Evolutionary conservation across 2,329 filamentous ascomycete genomes (phyloP), one percentile per base, ranked within the genome.

Genomic region (Teratosphaeriaceae sp.): DNA sequence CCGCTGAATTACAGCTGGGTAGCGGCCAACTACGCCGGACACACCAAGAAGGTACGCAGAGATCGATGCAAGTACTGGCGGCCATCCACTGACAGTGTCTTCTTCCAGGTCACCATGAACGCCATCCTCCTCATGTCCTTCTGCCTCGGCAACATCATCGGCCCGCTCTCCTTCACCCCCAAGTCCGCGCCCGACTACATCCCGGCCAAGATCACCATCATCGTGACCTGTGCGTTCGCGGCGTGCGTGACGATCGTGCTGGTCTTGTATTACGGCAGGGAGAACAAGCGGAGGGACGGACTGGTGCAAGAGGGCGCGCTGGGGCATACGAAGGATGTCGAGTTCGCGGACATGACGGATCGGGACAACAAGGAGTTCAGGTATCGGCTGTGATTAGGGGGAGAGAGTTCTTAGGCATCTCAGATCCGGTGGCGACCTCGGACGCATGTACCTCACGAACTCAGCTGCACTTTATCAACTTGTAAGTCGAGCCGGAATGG

Each of bases 31-130:
- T 70, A 84, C 16, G 84, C 79, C 19, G 84, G 84, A 0, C 81
- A 85, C 52, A 87, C 83, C 1, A 88, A 88, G 66, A 59, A 60
- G 43, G 31, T 20, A 34, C 3, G 31, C 31, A n/a, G n/a, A n/a
- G n/a, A 51, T 27, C 9, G n/a, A n/a, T n/a, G n/a, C n/a, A n/a
- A n/a, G n/a, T n/a, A n/a, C n/a, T n/a, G 8, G n/a, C 27, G 11
- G 13, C 3, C 30, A 21, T 24, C 34, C 15, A 13, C 31, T 34
- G 31, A 34, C 31, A 18, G 9, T 19, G 3, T 5, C 16, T 29
- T n/a, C n/a, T n/a, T n/a, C n/a, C n/a, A 77, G 23, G 82, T 83
- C 1, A 80, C 83, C 51, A 86, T 83, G 9, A 87, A 87, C 9
- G 81, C 82, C 5, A 72, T 78, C 48, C 44, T 60, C n/a, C 48